These are phyloP conservation scores for Penicillium sp. DNA, from an alignment of 2,329 filamentous ascomycete genomes.

Conservation along the genomic window DNA sequence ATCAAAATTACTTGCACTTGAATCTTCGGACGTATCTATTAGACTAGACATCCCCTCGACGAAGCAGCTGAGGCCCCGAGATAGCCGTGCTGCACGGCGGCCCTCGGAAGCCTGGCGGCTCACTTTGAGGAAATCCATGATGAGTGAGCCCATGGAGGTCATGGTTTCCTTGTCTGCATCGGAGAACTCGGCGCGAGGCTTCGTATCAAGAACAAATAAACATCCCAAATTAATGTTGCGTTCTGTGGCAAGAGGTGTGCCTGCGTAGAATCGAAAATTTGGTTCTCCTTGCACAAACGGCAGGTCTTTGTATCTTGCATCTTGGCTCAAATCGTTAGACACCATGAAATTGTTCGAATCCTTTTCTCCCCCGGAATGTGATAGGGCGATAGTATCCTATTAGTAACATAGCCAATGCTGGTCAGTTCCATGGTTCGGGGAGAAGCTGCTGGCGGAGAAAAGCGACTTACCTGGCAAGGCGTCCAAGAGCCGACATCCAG, in stretches of 20 bases:
- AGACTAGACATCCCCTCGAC: constrained; percentile 50
- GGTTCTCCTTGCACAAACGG: constrained; percentile 36
- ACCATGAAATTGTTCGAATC: constrained; percentile 30
- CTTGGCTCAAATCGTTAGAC: constrained; percentile 40
- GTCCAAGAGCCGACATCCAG: constrained; percentile 33
- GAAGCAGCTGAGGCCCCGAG: constrained; percentile 56
- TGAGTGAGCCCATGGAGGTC: constrained; percentile 54
- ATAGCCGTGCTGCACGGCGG: constrained; percentile 53
- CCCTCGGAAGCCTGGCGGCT: constrained; percentile 52
- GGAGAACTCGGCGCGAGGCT: constrained; percentile 50
- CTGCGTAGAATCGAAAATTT: constrained; percentile 52
- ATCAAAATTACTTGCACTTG: constrained; percentile 9
- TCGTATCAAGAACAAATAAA: constrained; percentile 59
- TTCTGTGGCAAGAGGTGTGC: constrained; percentile 60
- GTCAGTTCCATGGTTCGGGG: background rate
- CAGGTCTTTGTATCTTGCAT: constrained; percentile 41
- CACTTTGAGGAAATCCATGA: constrained; percentile 60
- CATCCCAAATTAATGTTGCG: constrained; percentile 59
- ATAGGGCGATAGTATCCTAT: constrained; percentile 36
- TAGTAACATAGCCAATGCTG: background rate
- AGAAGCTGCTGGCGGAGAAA: background rate
- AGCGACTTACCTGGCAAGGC: constrained; percentile 33
- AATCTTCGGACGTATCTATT: constrained; percentile 16
- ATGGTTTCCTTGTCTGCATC: constrained; percentile 49
- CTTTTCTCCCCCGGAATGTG: constrained; percentile 17